Percentiles rank a stretch among this genome's conserved stretches.
These are phyloP conservation scores for Leccinum truebloodii DNA, from an alignment of 768 basidiomycete genomes.

Conservation along the genomic window DNA sequence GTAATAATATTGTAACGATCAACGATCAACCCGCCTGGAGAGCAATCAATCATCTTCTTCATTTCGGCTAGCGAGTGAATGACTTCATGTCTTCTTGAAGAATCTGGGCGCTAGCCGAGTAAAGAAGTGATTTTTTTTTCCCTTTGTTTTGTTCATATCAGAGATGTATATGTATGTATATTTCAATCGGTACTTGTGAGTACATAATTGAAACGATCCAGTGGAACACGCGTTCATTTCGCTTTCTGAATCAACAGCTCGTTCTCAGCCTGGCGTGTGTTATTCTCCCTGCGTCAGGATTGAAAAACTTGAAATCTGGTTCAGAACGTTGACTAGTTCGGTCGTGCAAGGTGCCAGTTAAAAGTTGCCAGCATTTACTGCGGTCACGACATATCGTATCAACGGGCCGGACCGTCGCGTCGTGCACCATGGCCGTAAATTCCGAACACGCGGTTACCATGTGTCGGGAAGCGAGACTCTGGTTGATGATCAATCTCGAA, in stretches of 20 bases:
- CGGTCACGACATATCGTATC: slow-evolving; percentile 10
- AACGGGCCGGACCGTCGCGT: slow-evolving; percentile 14
- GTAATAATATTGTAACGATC: background rate
- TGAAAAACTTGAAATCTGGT: background rate
- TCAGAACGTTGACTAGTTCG: background rate
- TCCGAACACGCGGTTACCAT: slow-evolving; percentile 38
- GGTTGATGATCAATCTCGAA: slow-evolving; percentile 23
- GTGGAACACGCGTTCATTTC: slow-evolving; percentile 16
- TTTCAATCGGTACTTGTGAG: background rate
- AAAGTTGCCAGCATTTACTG: slow-evolving; percentile 6
- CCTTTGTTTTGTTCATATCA: background rate
- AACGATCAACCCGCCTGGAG: slow-evolving; percentile 23
- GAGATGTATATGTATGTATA: too few species aligned
- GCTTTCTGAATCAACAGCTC: slow-evolving; percentile 6
- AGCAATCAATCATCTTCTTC: slow-evolving; percentile 20
- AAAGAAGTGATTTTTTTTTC: slow-evolving; percentile 3
- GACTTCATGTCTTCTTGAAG: slow-evolving; percentile 8
- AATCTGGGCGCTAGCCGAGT: slow-evolving; percentile 1
- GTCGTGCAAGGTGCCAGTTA: background rate
- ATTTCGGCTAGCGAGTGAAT: slow-evolving; percentile 29
- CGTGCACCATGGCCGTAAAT: slow-evolving; percentile 31
- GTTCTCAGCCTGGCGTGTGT: background rate
- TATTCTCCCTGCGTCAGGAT: background rate
- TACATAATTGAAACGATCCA: background rate
- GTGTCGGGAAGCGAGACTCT: slow-evolving; percentile 29